Base-by-base conservation (phyloP, 2,329 filamentous ascomycete genomes). In the Aureobasidium leucospermi region DNA sequence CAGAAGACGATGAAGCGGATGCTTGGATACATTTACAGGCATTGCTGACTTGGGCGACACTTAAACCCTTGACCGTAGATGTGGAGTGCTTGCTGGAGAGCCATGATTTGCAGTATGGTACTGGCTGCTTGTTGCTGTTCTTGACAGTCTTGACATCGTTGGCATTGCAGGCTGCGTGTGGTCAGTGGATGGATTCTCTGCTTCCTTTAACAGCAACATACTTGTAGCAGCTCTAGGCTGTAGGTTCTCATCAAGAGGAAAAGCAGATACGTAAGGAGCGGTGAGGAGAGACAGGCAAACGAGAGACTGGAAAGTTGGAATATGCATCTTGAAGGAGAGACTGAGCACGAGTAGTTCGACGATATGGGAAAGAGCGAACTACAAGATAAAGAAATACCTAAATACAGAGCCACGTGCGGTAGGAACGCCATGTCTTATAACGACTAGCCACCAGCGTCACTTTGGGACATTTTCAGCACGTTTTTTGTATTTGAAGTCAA, bases 81-180 rank as follows among this genome's bases (percentile, higher is more conserved):
- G 48, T 58, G 13, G 31, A 34, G 13, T 58, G 43, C 13, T 58
- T 58, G 45, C 6, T 58, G 9, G 45, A 19, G 6, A 58, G 55
- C 55, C 55, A 58, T 58, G 55, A 49, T 19, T 58, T 58, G 45
- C 55, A 58, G 45, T 48, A 58, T 23, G 34, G 13, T 4, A 48
- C 36, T 7, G 55, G 55, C 29, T 58, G 55, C 34, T 58, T 58
- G 55, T 48, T 41, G 28, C 43, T 58, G 36, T 34, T 43, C 15
- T 49, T 49, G 1, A 58, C 34, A 10, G 55, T 49, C 43, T 48
- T 58, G 15, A 58, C 11, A 16, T 58, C 36, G n/a, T 42, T 49
- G 43, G 45, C 34, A 58, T 58, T 58, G 28, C 55, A 58, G 9
- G 43, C 55, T 58, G 43, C 29, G 6, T 29, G 29, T 29, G 34